phyloP scores from a whole-genome alignment of 768 basidiomycete genomes.

The Holtermanniella nyarrowii region DNA sequence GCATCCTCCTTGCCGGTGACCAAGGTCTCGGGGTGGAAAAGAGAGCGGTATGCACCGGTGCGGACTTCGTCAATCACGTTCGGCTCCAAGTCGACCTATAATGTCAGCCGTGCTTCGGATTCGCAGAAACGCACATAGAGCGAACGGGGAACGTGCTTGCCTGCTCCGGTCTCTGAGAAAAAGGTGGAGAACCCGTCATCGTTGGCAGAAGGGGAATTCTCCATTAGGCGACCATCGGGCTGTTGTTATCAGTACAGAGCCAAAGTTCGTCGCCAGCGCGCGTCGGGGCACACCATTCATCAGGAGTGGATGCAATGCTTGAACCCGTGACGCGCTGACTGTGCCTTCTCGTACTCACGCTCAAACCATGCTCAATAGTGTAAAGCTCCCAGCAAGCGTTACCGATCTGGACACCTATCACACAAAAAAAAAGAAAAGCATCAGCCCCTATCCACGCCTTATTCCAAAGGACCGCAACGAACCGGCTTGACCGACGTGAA shows the following conservation, averaged over 20 bases:
- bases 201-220: slow-evolving; percentile 60
- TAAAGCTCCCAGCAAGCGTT: slow-evolving; percentile 99
- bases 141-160: slow-evolving; percentile 94
- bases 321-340: not conserved
- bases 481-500: slow-evolving; percentile 86
- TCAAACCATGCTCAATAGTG: slow-evolving; percentile 95
- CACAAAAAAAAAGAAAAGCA: slow-evolving; percentile 10
- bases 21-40: slow-evolving; percentile 97
- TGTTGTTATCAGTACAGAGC: too few species aligned
- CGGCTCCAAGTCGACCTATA: slow-evolving; percentile 55
- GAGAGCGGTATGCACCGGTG: slow-evolving; percentile 85
- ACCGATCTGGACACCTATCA: slow-evolving; percentile 49
- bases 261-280: too few species aligned
- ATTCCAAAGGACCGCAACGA: slow-evolving; percentile 4
- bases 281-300: too few species aligned
- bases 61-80: slow-evolving; percentile 97
- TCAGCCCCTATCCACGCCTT: slow-evolving; percentile 16
- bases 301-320: too few species aligned
- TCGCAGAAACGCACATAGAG: slow-evolving; percentile 57
- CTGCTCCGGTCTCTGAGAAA: slow-evolving; percentile 95
- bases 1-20: slow-evolving; percentile 99
- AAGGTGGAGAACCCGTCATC: slow-evolving; percentile 97
- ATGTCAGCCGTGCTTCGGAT: not conserved
- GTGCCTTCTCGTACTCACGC: slow-evolving; percentile 53
- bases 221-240: slow-evolving; percentile 88